Conservation (phyloP, 106 monocot genomes). For the Platanthera zijinensis region DNA sequence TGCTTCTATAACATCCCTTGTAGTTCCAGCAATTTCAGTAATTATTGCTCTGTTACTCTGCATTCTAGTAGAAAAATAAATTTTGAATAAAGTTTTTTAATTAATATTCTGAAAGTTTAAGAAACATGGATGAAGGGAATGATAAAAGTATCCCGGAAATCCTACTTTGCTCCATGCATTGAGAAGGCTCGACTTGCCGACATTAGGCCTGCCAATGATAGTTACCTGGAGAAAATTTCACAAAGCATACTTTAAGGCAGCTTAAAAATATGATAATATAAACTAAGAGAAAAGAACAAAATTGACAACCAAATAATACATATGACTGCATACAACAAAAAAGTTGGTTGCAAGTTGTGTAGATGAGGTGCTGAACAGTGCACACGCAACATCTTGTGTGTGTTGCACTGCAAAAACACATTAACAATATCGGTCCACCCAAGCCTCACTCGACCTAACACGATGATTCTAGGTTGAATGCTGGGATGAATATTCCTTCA, state of each 20-base stretch:
- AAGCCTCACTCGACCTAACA: too few species aligned
- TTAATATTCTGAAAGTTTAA: neutral
- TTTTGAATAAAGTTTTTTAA: neutral
- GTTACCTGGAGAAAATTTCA: slow-evolving; percentile 53
- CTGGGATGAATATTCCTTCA: too few species aligned
- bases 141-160: neutral
- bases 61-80: slow-evolving; percentile 48
- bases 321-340: neutral
- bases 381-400: too few species aligned
- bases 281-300: neutral
- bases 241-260: neutral
- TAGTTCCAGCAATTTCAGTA: slow-evolving; percentile 95
- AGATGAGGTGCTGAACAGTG: too few species aligned
- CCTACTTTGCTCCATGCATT: slow-evolving; percentile 99
- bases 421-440: too few species aligned
- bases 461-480: too few species aligned
- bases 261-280: neutral
- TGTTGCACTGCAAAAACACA: too few species aligned
- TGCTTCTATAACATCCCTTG: slow-evolving; percentile 92
- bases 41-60: slow-evolving; percentile 99
- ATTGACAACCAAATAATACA: neutral
- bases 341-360: neutral
- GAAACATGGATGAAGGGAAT: neutral
- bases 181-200: slow-evolving; percentile 94
- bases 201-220: slow-evolving; percentile 92